Conservation (phyloP, 805 yeast genomes). For the Schizosaccharomyces osmophilus region DNA sequence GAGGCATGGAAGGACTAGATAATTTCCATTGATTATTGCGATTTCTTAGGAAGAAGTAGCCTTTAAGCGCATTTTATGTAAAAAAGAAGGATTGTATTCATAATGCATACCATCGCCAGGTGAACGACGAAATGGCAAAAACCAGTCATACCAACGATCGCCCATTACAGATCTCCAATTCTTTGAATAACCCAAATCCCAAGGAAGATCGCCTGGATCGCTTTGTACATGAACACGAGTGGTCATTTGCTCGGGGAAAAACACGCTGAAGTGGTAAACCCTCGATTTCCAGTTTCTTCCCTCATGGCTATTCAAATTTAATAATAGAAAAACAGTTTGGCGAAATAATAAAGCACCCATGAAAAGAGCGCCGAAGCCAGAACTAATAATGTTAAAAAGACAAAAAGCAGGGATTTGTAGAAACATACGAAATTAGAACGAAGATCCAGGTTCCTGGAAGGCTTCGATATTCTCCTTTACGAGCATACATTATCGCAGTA, state of each 20-base stretch:
- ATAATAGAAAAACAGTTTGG: background rate
- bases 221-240: background rate
- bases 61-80: background rate
- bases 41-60: background rate
- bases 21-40: background rate
- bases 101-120: background rate
- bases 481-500: background rate
- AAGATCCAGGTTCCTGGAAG: background rate
- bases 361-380: background rate
- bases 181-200: background rate
- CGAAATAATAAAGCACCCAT: background rate
- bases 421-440: background rate
- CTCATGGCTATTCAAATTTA: background rate
- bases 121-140: background rate
- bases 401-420: background rate
- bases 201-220: background rate
- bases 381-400: background rate
- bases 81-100: background rate
- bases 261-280: background rate
- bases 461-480: background rate
- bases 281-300: background rate
- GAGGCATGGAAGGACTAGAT: background rate
- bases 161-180: slow-evolving; percentile 1
- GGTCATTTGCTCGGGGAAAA: background rate
- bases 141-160: slow-evolving; percentile 1